Percentiles rank a stretch among this genome's conserved stretches.
These are phyloP conservation scores for Lachnellula hyalina DNA, from an alignment of 2,329 filamentous ascomycete species.

Conservation along the genomic window DNA sequence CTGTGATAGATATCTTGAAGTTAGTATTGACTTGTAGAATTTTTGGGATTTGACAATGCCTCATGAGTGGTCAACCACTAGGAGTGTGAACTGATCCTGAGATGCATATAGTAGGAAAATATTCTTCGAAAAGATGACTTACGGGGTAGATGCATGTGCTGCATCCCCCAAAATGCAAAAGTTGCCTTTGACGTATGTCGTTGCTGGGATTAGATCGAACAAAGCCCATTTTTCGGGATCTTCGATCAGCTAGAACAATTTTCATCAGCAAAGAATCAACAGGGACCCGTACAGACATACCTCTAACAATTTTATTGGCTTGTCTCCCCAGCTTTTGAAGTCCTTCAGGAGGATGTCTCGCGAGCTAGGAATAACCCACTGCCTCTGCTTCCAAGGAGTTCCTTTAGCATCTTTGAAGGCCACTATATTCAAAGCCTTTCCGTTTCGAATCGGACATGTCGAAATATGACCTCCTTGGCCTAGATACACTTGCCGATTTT, in stretches of 20 bases:
- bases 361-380: conserved; percentile 37
- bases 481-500: conserved; percentile 48
- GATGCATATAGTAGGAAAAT: too few relatives aligned
- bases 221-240: conserved; percentile 49
- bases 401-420: conserved; percentile 40
- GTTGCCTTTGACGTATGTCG: conserved; percentile 38
- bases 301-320: conserved; percentile 15
- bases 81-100: too few relatives aligned
- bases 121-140: too few relatives aligned
- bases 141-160: conserved; percentile 49
- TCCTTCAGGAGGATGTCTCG: conserved; percentile 37
- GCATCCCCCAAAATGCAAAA: conserved; percentile 51
- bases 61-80: too few relatives aligned
- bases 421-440: conserved; percentile 50
- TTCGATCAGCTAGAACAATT: conserved; percentile 37
- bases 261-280: neutral
- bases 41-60: too few relatives aligned
- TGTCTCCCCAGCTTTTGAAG: conserved; percentile 38
- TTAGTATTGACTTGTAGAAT: too few relatives aligned
- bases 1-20: too few relatives aligned
- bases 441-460: conserved; percentile 52
- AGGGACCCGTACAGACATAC: conserved; percentile 3
- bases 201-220: conserved; percentile 47
- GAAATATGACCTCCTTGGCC: conserved; percentile 52
- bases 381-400: conserved; percentile 34